A percentile compares a stretch with the other conserved stretches of the same genome.
These are phyloP conservation scores for Delitschia confertaspora DNA, from an alignment of 495 filamentous ascomycete genomes.

Conservation along the genomic window DNA sequence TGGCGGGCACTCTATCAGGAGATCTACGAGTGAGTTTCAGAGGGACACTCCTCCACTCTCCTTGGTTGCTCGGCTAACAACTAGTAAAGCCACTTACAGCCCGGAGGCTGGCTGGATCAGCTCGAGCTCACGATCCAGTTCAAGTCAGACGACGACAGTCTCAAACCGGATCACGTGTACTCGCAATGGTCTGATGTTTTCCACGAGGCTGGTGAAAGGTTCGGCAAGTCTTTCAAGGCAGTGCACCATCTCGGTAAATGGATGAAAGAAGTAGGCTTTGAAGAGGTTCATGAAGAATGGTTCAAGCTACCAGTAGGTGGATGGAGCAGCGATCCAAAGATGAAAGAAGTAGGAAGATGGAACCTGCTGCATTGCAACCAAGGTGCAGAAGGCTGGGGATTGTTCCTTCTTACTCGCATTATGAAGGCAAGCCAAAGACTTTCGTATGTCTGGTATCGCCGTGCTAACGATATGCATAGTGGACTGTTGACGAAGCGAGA, in stretches of 20 bases:
- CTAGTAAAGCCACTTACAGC: slow-evolving; percentile 20
- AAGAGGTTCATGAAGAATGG: slow-evolving; percentile 13
- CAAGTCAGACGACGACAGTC: slow-evolving; percentile 11
- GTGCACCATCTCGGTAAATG: slow-evolving; percentile 4
- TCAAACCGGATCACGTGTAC: slow-evolving; percentile 9
- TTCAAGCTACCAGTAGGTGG: slow-evolving; percentile 21
- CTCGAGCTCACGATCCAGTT: slow-evolving; percentile 25
- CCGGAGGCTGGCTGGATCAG: slow-evolving; percentile 30
- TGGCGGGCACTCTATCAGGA: slow-evolving; percentile 42
- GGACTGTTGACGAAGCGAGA: slow-evolving; percentile 6
- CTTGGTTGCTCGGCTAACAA: background rate
- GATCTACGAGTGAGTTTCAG: slow-evolving; percentile 17
- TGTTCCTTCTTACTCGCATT: slow-evolving; percentile 14
- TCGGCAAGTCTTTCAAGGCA: slow-evolving; percentile 25
- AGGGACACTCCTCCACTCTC: background rate
- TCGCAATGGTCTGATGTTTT: slow-evolving; percentile 13
- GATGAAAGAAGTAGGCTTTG: slow-evolving; percentile 26
- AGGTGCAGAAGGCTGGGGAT: slow-evolving; percentile 8
- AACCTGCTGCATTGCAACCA: slow-evolving; percentile 10
- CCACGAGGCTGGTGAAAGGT: slow-evolving; percentile 22
- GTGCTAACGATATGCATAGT: background rate
- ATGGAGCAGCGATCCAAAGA: slow-evolving; percentile 22
- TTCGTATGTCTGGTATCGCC: too few relatives aligned
- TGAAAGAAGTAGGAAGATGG: slow-evolving; percentile 25
- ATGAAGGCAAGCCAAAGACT: too few relatives aligned